phyloP scores from a whole-genome alignment of 2,329 filamentous ascomycete genomes.

The Penicillium polonicum region DNA sequence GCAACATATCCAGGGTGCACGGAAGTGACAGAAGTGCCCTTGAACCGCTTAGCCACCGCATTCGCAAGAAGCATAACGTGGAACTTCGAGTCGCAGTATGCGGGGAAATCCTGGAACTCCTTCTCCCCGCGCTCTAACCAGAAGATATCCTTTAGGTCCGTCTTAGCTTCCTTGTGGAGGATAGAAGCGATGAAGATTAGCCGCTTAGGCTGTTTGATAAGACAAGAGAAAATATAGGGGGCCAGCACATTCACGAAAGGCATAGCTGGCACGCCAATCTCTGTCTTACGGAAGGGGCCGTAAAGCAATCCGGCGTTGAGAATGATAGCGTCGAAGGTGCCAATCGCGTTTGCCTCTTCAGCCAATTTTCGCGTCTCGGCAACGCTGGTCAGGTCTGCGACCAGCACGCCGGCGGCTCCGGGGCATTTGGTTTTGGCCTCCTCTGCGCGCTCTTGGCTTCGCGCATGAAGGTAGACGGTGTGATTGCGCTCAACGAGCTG shows the following conservation, averaged over 20 bases:
- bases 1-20: slow-evolving; percentile 55
- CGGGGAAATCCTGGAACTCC: slow-evolving; percentile 36
- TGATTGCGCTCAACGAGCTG: slow-evolving; percentile 53
- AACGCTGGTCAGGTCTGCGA: slow-evolving; percentile 53
- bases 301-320: slow-evolving; percentile 57
- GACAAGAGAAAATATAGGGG: slow-evolving; percentile 54
- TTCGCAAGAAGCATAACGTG: slow-evolving; percentile 56
- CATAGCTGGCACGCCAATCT: slow-evolving; percentile 47
- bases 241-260: slow-evolving; percentile 57
- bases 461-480: slow-evolving; percentile 56
- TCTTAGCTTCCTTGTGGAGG: slow-evolving; percentile 51
- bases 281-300: slow-evolving; percentile 40
- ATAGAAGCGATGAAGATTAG: slow-evolving; percentile 53
- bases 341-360: slow-evolving; percentile 49
- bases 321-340: slow-evolving; percentile 55
- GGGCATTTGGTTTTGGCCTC: slow-evolving; percentile 51
- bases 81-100: slow-evolving; percentile 57
- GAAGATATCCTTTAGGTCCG: slow-evolving; percentile 40
- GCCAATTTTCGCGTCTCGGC: slow-evolving; percentile 52
- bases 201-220: slow-evolving; percentile 51
- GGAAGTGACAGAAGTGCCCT: slow-evolving; percentile 46
- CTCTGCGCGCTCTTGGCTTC: slow-evolving; percentile 52
- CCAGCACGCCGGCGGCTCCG: slow-evolving; percentile 50
- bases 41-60: slow-evolving; percentile 50
- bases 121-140: slow-evolving; percentile 39